phyloP scores from a whole-genome alignment of 2,329 filamentous ascomycete genomes.

The Fusarium hostae region DNA sequence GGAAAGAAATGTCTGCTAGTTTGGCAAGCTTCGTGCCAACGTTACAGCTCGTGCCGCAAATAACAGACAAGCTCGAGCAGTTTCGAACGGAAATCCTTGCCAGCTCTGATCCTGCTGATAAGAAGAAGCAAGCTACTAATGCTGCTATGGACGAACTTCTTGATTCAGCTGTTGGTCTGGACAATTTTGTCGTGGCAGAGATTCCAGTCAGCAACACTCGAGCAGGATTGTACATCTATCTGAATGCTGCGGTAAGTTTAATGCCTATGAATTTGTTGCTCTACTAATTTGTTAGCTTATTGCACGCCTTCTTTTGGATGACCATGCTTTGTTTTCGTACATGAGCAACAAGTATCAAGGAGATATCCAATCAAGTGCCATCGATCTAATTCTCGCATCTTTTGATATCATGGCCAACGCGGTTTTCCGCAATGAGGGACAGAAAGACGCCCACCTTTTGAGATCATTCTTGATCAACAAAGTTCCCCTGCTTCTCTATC shows the following conservation, averaged over 20 bases:
- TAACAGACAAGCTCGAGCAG: constrained; percentile 64
- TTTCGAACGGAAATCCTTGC: constrained; percentile 69
- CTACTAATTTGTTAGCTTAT: constrained; percentile 68
- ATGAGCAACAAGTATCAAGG: constrained; percentile 86
- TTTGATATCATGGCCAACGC: constrained; percentile 92
- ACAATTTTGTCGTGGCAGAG: constrained; percentile 68
- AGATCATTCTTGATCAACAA: constrained; percentile 87
- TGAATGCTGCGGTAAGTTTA: constrained; percentile 77
- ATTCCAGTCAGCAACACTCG: constrained; percentile 79
- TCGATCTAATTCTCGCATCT: constrained; percentile 86
- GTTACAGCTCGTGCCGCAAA: constrained; percentile 65
- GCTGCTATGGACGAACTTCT: constrained; percentile 66
- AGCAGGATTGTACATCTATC: constrained; percentile 84
- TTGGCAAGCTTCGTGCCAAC: constrained; percentile 67
- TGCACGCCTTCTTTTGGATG: constrained; percentile 85
- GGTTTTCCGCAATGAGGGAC: constrained; percentile 73
- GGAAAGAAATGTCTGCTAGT: constrained; percentile 62
- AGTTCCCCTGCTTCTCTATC: constrained; percentile 64
- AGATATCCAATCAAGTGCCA: constrained; percentile 79
- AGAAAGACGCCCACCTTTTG: constrained; percentile 74
- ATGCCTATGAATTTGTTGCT: rapidly evolving
- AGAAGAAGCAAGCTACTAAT: constrained; percentile 61
- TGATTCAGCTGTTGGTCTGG: constrained; percentile 66
- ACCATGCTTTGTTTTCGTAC: constrained; percentile 80
- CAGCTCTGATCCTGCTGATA: constrained; percentile 64